Conservation (phyloP, 2,329 filamentous ascomycete species). For the Aspergillus brunneoviolaceus region DNA sequence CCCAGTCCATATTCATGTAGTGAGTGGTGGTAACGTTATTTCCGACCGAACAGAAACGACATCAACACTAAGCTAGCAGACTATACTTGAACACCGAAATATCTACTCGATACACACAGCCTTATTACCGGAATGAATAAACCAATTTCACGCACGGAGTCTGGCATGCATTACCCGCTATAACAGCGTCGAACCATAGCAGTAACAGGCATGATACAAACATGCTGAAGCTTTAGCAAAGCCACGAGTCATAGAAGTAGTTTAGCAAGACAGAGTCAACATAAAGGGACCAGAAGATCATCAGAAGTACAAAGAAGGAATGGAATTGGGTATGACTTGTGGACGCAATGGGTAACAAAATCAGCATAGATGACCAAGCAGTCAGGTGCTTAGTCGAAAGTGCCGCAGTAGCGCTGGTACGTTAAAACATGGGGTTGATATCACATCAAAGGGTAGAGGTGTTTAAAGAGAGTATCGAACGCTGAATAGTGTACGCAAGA, state of each 20-base stretch:
- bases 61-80: too few species aligned
- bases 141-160: background rate
- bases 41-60: too few species aligned
- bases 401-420: background rate
- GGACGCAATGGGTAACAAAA: background rate
- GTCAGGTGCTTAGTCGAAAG: background rate
- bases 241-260: background rate
- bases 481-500: constrained; percentile 1
- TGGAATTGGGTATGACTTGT: background rate
- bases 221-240: background rate
- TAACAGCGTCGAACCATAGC: background rate
- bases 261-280: background rate
- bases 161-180: background rate
- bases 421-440: background rate
- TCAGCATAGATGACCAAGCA: background rate
- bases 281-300: background rate
- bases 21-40: too few species aligned
- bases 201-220: background rate
- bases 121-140: background rate
- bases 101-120: background rate
- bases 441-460: constrained; percentile 4
- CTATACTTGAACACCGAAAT: too few species aligned
- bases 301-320: background rate
- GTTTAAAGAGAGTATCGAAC: background rate
- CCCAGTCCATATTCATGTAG: too few species aligned